Percentiles rank a stretch among this genome's conserved stretches.
phyloP scores from a whole-genome alignment of 352 stramenopile genomes.

The Phytophthora capsici region DNA sequence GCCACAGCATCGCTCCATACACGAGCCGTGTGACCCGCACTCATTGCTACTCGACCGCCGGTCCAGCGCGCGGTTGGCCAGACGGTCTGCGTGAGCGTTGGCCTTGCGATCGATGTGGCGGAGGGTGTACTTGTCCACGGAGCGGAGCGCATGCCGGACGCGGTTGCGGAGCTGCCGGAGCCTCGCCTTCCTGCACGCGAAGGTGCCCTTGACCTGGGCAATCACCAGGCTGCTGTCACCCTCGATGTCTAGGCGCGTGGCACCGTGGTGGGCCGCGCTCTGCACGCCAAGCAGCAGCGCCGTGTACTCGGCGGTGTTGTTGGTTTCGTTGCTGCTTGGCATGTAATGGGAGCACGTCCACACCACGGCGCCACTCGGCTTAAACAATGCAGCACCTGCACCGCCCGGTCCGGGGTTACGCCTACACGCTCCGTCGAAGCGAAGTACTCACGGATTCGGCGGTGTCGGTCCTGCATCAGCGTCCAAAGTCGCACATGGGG shows the following conservation, averaged over 20 bases:
- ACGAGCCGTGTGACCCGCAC: too few relatives aligned
- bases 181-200: neutral
- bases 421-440: too few relatives aligned
- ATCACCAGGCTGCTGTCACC: neutral
- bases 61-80: constrained; percentile 17
- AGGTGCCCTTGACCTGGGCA: neutral
- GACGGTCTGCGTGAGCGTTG: constrained; percentile 25
- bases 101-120: constrained; percentile 27
- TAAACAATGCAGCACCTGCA: neutral
- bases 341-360: neutral
- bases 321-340: neutral
- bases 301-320: neutral
- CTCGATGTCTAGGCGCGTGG: neutral
- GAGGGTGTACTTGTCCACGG: neutral
- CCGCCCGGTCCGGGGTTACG: too few relatives aligned
- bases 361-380: neutral
- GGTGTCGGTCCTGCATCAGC: too few relatives aligned
- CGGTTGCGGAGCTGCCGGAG: neutral
- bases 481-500: too few relatives aligned
- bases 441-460: neutral
- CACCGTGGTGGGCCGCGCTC: neutral
- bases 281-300: neutral
- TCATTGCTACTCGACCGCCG: too few relatives aligned
- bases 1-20: too few relatives aligned
- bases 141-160: too few relatives aligned